Evolutionary conservation across 140 eudicot species (phyloP), one percentile per base, ranked within the genome.

Genomic region (Stevia rebaudiana): DNA sequence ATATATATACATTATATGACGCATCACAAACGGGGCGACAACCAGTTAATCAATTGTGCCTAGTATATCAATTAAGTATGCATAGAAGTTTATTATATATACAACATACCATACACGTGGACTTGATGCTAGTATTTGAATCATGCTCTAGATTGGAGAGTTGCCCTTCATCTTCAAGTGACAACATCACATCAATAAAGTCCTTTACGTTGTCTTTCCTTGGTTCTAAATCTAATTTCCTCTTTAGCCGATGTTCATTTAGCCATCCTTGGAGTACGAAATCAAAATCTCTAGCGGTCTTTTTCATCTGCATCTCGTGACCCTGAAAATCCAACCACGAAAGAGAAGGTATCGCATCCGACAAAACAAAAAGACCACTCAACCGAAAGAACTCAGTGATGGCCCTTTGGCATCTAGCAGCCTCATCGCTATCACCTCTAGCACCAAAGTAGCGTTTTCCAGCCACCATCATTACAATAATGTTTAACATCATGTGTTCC

Each of bases 291-390:
- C 69, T 74, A 0, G 63, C 84, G 0, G 65, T 74, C 22, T 12
- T 35, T 35, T 79, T 79, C 84, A 79, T 79, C 28, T 73, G 41
- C 50, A 69, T 74, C 51, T 61, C 74, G 12, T 69, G 48, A 5
- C 84, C 84, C 0, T 69, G 54, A 8, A 79, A n/a, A 66, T 79
- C 84, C 46, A 74, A 58, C 74, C 71, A 69, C 63, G 67, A n/a
- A 12, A 79, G 41, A 33, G 17, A 63, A 46, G 77, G 77, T 36
- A 79, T 46, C 8, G 58, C 70, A 13, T 78, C 83, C 0, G 76
- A 44, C 5, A 68, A 52, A 30, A 62, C 60, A 21, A 62, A 73
- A 11, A 52, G 33, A 2, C 72, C 79, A 31, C 65, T 8, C 57
- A 78, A 74, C 4, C 65, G 49, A 40, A 78, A 69, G 58, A 68